Evolutionary conservation across 495 filamentous ascomycete genomes (phyloP), one percentile per base, ranked within the genome.

Genomic region (Penicillium cosmopolitanum): DNA sequence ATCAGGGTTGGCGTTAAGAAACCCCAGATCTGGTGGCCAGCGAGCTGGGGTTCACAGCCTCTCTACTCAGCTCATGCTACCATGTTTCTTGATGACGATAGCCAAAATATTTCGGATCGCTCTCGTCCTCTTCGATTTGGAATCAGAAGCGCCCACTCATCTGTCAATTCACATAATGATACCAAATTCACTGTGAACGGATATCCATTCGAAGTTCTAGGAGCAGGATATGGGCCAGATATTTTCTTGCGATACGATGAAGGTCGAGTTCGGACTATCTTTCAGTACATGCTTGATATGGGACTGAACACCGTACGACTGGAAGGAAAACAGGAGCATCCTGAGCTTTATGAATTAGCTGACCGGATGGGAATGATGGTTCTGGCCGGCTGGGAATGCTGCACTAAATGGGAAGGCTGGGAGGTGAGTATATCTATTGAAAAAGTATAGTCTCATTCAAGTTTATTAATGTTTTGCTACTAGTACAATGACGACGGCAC

Each of bases 11-110:
- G 80, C 15, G 72, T 86, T 0, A 52, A 72, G 4, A 76, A 84
- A 25, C 87, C 90, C 2, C 69, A 82, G 18, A 77, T 95, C 19
- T 96, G 92, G 92, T 93, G 87, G 75, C 90, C 92, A 13, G 74
- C 83, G n/a, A 73, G 81, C 7, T 92, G 92, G 77, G 92, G 92
- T 28, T 69, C 81, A 52, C 91, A 93, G 61, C 86, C 87, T 0
- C 73, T 94, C 11, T 95, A 94, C 66, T 80, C 67, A 66, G 48
- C 85, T 70, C 53, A 71, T 4, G 52, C 84, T 6, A 74, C 74
- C 10, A 70, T 74, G 4, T 67, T 71, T 3, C 58, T 75, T 3
- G 59, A 72, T 18, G 60, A 69, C 16, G 54, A 38, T 5, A 21
- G 25, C 5, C 11, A 57, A 1, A 52, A 52, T 1, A 31, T 78